Evolutionary conservation across 495 filamentous ascomycete genomes (phyloP), one percentile per base, ranked within the genome.

Genomic region (Sordaria brevicollis): DNA sequence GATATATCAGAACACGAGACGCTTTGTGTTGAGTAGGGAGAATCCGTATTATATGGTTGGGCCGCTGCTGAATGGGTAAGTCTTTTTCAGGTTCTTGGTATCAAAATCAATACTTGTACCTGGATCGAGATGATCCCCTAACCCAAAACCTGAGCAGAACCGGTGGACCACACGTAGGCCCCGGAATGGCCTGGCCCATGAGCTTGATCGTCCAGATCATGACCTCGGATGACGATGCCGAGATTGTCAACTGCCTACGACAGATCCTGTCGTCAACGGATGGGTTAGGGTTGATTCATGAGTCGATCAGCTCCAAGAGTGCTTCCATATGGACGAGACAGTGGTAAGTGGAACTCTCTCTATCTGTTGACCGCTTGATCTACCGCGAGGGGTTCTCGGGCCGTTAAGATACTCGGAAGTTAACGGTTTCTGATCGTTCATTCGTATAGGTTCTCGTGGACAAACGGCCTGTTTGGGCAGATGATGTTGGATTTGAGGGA

Each of bases 1-100:
- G 65, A 80, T 83, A 19, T 89, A 89, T 72, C 82, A 83, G 71
- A 85, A 83, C 73, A 89, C 87, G 31, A 81, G 87, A 17, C 75
- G 75, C 13, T 82, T 86, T 54, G 76, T 86, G n/a, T 81, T 90
- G 19, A 83, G 82, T 54, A 79, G 81, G 25, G 76, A 79, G 67
- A 89, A 89, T 71, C 87, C 87, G 11, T 89, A 89, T 75, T 89
- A 81, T 76, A 85, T 86, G 80, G 82, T 81, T 35, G 87, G 87
- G 0, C 83, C 86, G 7, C 84, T 83, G 15, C 80, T 88, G 69
- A 86, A 81, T 70, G 84, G 82, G 73, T 83, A 85, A 67, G 87
- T 76, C 37, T 67, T 31, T 21, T 70, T 57, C 8, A 35, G 31
- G 15, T 21, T 2, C 9, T n/a, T 29, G 2, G n/a, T n/a, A 35